Conservation (phyloP, 257 asterid species). For the Cruciata laevipes region DNA sequence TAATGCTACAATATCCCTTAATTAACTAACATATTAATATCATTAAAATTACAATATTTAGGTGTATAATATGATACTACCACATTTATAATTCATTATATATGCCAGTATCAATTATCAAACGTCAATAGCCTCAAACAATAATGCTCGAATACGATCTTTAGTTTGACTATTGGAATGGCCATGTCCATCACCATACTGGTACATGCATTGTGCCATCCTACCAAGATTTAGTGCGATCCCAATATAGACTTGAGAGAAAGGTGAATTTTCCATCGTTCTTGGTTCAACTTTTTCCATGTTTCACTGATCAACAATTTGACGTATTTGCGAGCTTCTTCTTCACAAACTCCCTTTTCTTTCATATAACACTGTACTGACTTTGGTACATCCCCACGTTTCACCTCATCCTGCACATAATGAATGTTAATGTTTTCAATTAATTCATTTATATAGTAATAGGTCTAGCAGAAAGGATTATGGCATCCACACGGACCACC, state of each 20-base stretch:
- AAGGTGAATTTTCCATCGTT: background rate
- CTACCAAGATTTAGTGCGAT: slow-evolving; percentile 13
- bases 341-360: slow-evolving; percentile 14
- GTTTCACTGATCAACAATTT: slow-evolving; percentile 11
- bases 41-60: too few relatives aligned
- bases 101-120: background rate
- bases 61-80: too few relatives aligned
- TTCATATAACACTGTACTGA: slow-evolving; percentile 22
- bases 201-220: slow-evolving; percentile 18
- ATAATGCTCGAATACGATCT: slow-evolving; percentile 7
- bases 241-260: background rate
- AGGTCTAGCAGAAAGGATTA: too few relatives aligned
- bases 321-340: slow-evolving; percentile 15
- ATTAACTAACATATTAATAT: too few relatives aligned
- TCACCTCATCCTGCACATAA: slow-evolving; percentile 13
- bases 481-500: too few relatives aligned
- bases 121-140: slow-evolving; percentile 12
- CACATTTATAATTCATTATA: too few relatives aligned
- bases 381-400: slow-evolving; percentile 20
- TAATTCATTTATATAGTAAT: too few relatives aligned
- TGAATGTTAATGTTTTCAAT: too few relatives aligned
- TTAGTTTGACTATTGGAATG: background rate
- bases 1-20: too few relatives aligned
- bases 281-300: slow-evolving; percentile 20
- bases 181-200: slow-evolving; percentile 27